phyloP scores from a whole-genome alignment of 2,329 filamentous ascomycete genomes.

The Penicillium polonicum region DNA sequence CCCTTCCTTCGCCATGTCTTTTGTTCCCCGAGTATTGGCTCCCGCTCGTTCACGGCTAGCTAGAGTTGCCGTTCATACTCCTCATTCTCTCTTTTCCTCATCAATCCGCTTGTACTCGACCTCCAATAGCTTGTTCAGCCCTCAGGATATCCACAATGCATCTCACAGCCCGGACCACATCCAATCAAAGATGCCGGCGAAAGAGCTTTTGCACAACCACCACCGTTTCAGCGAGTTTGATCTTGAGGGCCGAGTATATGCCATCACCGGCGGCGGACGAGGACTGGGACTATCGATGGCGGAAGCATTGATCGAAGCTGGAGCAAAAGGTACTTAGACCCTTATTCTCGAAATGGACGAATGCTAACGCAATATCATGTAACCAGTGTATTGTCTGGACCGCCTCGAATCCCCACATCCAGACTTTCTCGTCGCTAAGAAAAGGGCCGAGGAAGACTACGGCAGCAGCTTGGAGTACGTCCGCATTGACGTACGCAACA shows the following conservation, averaged over 20 bases:
- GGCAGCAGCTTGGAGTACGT: conserved; percentile 48
- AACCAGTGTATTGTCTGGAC: conserved; percentile 50
- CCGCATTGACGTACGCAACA: conserved; percentile 49
- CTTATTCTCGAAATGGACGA: background rate
- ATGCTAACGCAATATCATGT: conserved; percentile 1
- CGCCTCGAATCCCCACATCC: conserved; percentile 43
- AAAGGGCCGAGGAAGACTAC: conserved; percentile 36
- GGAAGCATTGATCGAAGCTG: conserved; percentile 49
- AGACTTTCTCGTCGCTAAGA: conserved; percentile 44
- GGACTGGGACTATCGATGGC: conserved; percentile 49
- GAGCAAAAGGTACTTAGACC: conserved; percentile 42
- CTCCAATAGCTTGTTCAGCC: conserved; percentile 15
- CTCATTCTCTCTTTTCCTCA: conserved; percentile 8
- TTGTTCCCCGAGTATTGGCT: conserved; percentile 10
- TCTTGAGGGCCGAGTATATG: conserved; percentile 42
- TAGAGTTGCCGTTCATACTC: conserved; percentile 2
- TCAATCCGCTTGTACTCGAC: conserved; percentile 24
- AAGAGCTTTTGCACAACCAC: conserved; percentile 23
- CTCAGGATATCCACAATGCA: conserved; percentile 16
- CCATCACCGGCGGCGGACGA: conserved; percentile 46
- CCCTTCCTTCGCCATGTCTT: conserved; percentile 12
- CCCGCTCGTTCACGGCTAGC: conserved; percentile 15
- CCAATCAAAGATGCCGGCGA: conserved; percentile 31
- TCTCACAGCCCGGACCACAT: conserved; percentile 30
- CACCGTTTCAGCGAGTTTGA: conserved; percentile 46